phyloP scores from a whole-genome alignment of 2,329 filamentous ascomycete genomes.

The Calonectria montana region DNA sequence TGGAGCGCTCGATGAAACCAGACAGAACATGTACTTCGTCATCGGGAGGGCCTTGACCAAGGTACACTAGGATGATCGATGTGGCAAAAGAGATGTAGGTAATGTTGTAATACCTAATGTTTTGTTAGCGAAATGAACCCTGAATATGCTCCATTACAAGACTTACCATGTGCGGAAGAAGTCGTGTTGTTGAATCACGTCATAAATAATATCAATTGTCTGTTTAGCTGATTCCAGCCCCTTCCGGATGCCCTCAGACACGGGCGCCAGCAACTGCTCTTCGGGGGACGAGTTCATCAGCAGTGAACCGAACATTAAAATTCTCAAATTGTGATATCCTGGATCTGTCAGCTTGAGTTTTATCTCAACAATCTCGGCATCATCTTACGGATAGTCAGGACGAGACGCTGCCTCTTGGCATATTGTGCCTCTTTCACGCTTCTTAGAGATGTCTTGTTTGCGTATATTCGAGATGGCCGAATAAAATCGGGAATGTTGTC shows the following conservation, averaged over 20 bases:
- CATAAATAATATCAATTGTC: slow-evolving; percentile 21
- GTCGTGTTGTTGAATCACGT: slow-evolving; percentile 18
- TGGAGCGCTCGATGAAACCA: slow-evolving; percentile 9
- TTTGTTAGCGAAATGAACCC: background rate
- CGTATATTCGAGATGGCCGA: slow-evolving; percentile 8
- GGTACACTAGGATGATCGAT: slow-evolving; percentile 14
- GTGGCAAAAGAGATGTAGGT: slow-evolving; percentile 23
- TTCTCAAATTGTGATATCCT: slow-evolving; percentile 25
- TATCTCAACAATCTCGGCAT: accelerated
- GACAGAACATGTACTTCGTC: slow-evolving; percentile 12
- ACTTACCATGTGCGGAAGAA: slow-evolving; percentile 22
- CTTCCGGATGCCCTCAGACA: slow-evolving; percentile 14
- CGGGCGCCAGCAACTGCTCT: slow-evolving; percentile 1
- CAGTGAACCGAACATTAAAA: slow-evolving; percentile 20
- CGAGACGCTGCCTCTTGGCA: slow-evolving; percentile 17
- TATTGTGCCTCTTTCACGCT: slow-evolving; percentile 20
- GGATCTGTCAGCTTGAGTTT: background rate
- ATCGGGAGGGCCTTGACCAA: slow-evolving; percentile 8
- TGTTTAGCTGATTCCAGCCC: slow-evolving; percentile 20
- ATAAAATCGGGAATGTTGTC: slow-evolving; percentile 14
- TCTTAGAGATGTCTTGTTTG: slow-evolving; percentile 3
- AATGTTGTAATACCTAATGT: slow-evolving; percentile 21
- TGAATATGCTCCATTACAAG: too few relatives aligned
- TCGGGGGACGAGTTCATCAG: slow-evolving; percentile 11
- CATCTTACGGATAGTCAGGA: slow-evolving; percentile 18